Evolutionary conservation across 2,329 filamentous ascomycete genomes (phyloP), one percentile per base, ranked within the genome.

Genomic region (Penicillium sp.): DNA sequence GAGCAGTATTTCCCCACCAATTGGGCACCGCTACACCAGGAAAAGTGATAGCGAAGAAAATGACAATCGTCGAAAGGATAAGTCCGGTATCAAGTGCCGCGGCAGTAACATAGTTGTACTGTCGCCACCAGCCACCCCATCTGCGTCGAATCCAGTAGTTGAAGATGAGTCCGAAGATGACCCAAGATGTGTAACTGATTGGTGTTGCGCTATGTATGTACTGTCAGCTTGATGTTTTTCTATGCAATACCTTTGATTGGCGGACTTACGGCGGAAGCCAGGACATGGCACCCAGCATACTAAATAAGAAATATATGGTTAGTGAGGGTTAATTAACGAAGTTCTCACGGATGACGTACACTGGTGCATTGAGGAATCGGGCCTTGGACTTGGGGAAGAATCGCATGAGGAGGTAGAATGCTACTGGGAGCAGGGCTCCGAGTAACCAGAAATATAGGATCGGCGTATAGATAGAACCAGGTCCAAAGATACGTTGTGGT

Each of bases 361-460:
- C 58, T 11, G 87, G 87, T 33, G 83, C 82, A 70, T 83, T 87
- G 60, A 90, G 76, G 67, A 87, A 88, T 55, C 86, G 81, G 74
- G 84, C 82, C 31, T 84, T 75, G 5, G 81, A 84, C 64, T 80
- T 82, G 27, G 86, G 86, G 68, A 81, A 88, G 48, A 79, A 75
- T 41, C 85, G 81, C 13, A 85, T 84, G 33, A 87, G 72, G 14
- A 75, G 55, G 60, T 75, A 90, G 55, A 86, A 83, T 37, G 84
- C 63, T 49, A 88, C 69, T 8, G 87, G 87, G 0, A 84, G 74
- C 7, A 83, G 56, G 33, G 83, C 84, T 29, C 87, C 87, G 44
- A 88, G 77, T 41, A 89, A 80, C 84, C 85, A 90, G 75, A 88
- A 90, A 78, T 80, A 90, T 64, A 86, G 83, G 44, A 90, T 77